phyloP scores from a whole-genome alignment of 371 early-diverging fungal genomes.

The Encephalitozoon cuniculi region DNA sequence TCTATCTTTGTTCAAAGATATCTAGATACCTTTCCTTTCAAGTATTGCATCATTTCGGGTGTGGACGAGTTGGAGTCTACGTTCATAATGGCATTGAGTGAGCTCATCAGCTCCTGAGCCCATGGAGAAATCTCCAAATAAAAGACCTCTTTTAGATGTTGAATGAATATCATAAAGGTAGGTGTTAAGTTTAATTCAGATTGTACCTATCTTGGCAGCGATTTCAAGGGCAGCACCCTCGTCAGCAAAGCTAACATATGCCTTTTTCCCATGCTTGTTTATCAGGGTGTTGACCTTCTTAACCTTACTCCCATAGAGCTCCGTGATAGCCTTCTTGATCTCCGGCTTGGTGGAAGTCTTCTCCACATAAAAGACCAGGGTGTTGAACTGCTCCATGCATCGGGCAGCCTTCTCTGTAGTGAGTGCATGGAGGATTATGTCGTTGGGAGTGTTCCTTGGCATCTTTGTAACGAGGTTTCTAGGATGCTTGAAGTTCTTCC shows the following conservation, averaged over 20 bases:
- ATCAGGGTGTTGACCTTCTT: slow-evolving; percentile 89
- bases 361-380: slow-evolving; percentile 87
- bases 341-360: slow-evolving; percentile 91
- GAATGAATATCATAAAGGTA: too few relatives aligned
- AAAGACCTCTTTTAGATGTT: background rate
- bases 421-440: slow-evolving; percentile 75
- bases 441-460: slow-evolving; percentile 34
- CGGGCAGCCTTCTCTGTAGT: slow-evolving; percentile 95
- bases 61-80: slow-evolving; percentile 46
- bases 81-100: slow-evolving; percentile 30
- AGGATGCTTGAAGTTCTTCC: background rate
- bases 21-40: slow-evolving; percentile 44
- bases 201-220: slow-evolving; percentile 73
- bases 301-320: slow-evolving; percentile 83
- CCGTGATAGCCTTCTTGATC: slow-evolving; percentile 88
- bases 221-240: slow-evolving; percentile 90
- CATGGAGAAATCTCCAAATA: background rate
- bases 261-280: slow-evolving; percentile 86
- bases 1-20: slow-evolving; percentile 42
- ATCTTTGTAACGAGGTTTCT: slow-evolving; percentile 61
- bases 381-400: slow-evolving; percentile 95
- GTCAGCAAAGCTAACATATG: slow-evolving; percentile 85
- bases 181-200: slow-evolving; percentile 42
- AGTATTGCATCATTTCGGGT: slow-evolving; percentile 43
- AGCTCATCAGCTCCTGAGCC: slow-evolving; percentile 10